Evolutionary conservation across 1,139 yeast species (phyloP).

Genomic region (Saccharomyces uvarum): DNA sequence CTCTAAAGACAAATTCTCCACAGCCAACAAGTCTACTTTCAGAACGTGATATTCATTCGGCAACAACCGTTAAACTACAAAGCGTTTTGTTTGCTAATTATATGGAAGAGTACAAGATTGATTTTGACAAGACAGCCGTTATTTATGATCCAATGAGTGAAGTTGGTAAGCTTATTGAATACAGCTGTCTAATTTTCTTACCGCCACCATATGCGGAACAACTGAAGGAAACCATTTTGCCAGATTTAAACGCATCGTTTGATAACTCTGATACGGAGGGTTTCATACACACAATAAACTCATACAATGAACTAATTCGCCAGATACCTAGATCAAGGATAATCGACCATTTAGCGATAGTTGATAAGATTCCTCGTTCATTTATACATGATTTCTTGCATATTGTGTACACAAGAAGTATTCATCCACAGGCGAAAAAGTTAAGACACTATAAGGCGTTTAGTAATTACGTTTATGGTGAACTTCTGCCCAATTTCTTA

Average conservation of each 20-base stretch:
- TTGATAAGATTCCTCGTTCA: slow-evolving; percentile 44
- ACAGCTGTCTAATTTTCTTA: slow-evolving; percentile 39
- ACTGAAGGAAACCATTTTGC: slow-evolving; percentile 40
- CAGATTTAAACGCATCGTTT: slow-evolving; percentile 39
- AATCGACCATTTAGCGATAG: slow-evolving; percentile 33
- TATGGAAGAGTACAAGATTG: slow-evolving; percentile 28
- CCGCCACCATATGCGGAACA: slow-evolving; percentile 38
- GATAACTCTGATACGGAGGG: slow-evolving; percentile 33
- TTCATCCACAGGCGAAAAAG: slow-evolving; percentile 62
- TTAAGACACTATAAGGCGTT: slow-evolving; percentile 74
- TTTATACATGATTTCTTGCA: slow-evolving; percentile 63
- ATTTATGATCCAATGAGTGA: slow-evolving; percentile 62
- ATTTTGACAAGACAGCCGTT: slow-evolving; percentile 18
- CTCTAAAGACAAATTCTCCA: slow-evolving; percentile 14
- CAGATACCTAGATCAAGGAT: slow-evolving; percentile 33
- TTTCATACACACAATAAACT: slow-evolving; percentile 34
- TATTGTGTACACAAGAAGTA: slow-evolving; percentile 67
- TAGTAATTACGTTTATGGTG: slow-evolving; percentile 89
- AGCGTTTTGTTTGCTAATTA: slow-evolving; percentile 27
- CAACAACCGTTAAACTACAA: slow-evolving; percentile 17
- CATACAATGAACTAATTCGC: slow-evolving; percentile 37
- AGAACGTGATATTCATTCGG: neutral
- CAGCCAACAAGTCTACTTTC: neutral
- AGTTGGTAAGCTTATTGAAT: slow-evolving; percentile 53
- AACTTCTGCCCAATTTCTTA: slow-evolving; percentile 70